Conservation (phyloP, 2,329 filamentous ascomycete species). For the Fusarium duplospermum region DNA sequence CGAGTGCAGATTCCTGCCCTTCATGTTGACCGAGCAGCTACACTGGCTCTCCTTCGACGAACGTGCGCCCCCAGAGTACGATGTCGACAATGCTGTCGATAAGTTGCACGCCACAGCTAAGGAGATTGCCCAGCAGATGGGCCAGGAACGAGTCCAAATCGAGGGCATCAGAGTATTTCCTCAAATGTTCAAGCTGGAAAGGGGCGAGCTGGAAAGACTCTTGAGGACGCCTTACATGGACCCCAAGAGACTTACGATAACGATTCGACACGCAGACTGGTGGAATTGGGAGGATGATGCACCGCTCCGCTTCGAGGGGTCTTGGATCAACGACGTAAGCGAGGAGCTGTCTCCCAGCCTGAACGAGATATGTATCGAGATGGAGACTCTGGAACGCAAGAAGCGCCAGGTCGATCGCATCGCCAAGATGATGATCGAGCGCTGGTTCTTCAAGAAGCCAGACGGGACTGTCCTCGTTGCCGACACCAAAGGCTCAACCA, state of each 20-base stretch:
- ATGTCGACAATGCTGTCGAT: neutral
- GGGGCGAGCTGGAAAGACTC: conserved; percentile 40
- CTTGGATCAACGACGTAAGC: conserved; percentile 50
- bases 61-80: conserved; percentile 47
- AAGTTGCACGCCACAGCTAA: conserved; percentile 19
- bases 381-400: conserved; percentile 61
- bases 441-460: conserved; percentile 43
- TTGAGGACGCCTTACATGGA: conserved; percentile 45
- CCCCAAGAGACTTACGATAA: conserved; percentile 55
- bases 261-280: conserved; percentile 60
- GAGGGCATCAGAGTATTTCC: conserved; percentile 54
- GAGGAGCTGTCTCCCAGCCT: conserved; percentile 48
- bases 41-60: conserved; percentile 50
- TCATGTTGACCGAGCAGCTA: conserved; percentile 52
- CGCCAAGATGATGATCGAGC: conserved; percentile 42
- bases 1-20: conserved; percentile 58
- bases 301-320: conserved; percentile 49
- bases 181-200: conserved; percentile 55
- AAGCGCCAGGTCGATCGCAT: conserved; percentile 58
- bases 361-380: conserved; percentile 55
- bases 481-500: conserved; percentile 36
- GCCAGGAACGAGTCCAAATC: conserved; percentile 42
- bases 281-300: conserved; percentile 28
- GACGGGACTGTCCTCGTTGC: conserved; percentile 49
- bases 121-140: conserved; percentile 35